Conservation (phyloP, 257 asterid species). For the Nicotiana tomentosiformis region DNA sequence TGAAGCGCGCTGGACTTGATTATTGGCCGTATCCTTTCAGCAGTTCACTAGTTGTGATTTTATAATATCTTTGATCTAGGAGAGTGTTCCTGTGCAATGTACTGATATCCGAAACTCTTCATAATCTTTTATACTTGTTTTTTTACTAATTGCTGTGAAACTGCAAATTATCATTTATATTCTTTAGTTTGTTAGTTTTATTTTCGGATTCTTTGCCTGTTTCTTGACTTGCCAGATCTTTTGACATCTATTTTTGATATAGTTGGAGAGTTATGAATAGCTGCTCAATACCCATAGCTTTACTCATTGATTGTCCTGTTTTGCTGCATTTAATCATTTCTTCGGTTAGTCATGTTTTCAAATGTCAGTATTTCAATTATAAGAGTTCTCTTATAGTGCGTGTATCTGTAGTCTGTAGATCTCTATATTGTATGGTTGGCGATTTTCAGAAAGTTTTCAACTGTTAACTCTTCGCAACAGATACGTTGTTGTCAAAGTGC, state of each 20-base stretch:
- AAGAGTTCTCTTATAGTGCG: neutral
- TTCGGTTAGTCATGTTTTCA: too few species aligned
- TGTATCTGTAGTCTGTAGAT: neutral
- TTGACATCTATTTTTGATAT: neutral
- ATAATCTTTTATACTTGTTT: neutral
- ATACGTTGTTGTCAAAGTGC: conserved; percentile 89
- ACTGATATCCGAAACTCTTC: neutral
- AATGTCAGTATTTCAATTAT: too few species aligned
- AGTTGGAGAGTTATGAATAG: neutral
- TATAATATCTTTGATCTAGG: neutral
- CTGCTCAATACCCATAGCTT: neutral
- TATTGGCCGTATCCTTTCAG: conserved; percentile 97
- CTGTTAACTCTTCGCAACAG: conserved; percentile 47
- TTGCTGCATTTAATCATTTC: too few species aligned
- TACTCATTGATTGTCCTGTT: neutral
- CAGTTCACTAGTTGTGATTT: neutral
- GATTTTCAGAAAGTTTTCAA: neutral
- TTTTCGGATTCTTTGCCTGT: neutral
- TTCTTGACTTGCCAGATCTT: neutral
- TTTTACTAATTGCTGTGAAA: neutral
- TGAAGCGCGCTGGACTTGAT: conserved; percentile 95
- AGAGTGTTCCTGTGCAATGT: neutral
- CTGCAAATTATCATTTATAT: neutral
- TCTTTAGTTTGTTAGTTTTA: neutral
- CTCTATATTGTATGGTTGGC: neutral